Evolutionary conservation across 805 yeast species (phyloP).

Genomic region (Saccharomycodes ludwigii): DNA sequence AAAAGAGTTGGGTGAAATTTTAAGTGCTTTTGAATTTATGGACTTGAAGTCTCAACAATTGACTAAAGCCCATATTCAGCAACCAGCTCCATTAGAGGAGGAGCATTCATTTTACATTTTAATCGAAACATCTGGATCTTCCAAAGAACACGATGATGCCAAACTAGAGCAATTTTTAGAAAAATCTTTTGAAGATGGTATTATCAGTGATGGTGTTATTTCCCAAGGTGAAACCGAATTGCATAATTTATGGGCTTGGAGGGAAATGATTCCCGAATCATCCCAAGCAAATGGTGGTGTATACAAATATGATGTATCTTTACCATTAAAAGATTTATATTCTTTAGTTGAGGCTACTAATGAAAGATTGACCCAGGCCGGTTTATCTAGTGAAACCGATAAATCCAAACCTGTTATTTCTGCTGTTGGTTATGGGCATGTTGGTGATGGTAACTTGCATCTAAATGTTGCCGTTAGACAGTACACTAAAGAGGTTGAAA

Average conservation of each 20-base stretch:
- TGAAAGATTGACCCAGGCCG: conserved; percentile 41
- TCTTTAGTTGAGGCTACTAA: conserved; percentile 72
- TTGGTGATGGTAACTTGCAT: conserved; percentile 95
- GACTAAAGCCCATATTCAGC: conserved; percentile 47
- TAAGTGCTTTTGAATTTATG: conserved; percentile 93
- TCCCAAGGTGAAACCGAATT: conserved; percentile 92
- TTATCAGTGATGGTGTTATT: conserved; percentile 85
- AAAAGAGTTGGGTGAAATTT: conserved; percentile 65
- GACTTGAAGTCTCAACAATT: conserved; percentile 58
- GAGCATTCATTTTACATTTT: conserved; percentile 81
- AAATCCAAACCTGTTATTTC: conserved; percentile 59
- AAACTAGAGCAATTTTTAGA: conserved; percentile 81
- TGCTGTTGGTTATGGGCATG: conserved; percentile 95
- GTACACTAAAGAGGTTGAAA: conserved; percentile 69
- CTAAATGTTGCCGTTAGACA: conserved; percentile 83
- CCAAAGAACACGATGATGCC: conserved; percentile 83
- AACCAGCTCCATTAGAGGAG: conserved; percentile 64
- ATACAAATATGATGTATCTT: conserved; percentile 90
- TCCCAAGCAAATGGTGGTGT: conserved; percentile 82
- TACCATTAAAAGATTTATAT: conserved; percentile 74
- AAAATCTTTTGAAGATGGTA: conserved; percentile 67
- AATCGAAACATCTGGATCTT: conserved; percentile 94
- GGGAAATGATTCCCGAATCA: conserved; percentile 90
- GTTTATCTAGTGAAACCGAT: conserved; percentile 50
- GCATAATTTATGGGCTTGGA: conserved; percentile 82